Conservation (phyloP, 495 filamentous ascomycete species). For the Neurospora sp. region DNA sequence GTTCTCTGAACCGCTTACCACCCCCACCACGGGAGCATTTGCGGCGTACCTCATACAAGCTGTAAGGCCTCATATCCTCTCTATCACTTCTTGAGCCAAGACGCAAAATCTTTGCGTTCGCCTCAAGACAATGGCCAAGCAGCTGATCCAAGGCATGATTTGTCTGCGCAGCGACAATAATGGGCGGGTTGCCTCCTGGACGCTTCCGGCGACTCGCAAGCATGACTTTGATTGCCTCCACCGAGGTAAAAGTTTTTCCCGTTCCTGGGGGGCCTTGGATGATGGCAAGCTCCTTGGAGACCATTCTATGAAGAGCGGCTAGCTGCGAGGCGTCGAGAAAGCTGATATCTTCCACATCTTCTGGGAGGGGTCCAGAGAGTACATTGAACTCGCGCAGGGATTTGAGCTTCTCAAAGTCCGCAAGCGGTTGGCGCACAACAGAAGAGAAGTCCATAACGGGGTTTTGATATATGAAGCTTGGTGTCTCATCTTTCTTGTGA, state of each 20-base stretch:
- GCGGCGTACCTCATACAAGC: constrained; percentile 51
- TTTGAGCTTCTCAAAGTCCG: constrained; percentile 38
- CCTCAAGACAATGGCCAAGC: constrained; percentile 52
- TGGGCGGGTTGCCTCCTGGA: constrained; percentile 21
- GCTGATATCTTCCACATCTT: constrained; percentile 23
- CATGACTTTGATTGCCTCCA: constrained; percentile 59
- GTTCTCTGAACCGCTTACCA: constrained; percentile 2
- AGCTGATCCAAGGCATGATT: constrained; percentile 92
- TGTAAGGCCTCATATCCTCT: constrained; percentile 52
- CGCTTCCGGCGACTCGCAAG: constrained; percentile 39
- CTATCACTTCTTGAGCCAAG: constrained; percentile 68
- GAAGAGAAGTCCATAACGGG: constrained; percentile 26
- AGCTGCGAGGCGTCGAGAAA: constrained; percentile 62
- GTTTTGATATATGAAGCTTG: constrained; percentile 20
- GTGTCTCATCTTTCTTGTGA: constrained; percentile 26
- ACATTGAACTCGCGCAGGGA: constrained; percentile 32
- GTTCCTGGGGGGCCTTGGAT: constrained; percentile 90
- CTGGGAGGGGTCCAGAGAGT: constrained; percentile 31
- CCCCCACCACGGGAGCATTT: constrained; percentile 1
- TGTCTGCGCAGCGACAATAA: constrained; percentile 76
- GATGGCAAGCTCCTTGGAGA: constrained; percentile 66
- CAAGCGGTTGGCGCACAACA: constrained; percentile 13
- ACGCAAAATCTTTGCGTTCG: constrained; percentile 61
- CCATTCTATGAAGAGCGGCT: constrained; percentile 54
- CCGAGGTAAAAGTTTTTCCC: constrained; percentile 75